Base-by-base conservation (phyloP, 2,329 filamentous ascomycete species). In the Pyrenophora seminiperda region DNA sequence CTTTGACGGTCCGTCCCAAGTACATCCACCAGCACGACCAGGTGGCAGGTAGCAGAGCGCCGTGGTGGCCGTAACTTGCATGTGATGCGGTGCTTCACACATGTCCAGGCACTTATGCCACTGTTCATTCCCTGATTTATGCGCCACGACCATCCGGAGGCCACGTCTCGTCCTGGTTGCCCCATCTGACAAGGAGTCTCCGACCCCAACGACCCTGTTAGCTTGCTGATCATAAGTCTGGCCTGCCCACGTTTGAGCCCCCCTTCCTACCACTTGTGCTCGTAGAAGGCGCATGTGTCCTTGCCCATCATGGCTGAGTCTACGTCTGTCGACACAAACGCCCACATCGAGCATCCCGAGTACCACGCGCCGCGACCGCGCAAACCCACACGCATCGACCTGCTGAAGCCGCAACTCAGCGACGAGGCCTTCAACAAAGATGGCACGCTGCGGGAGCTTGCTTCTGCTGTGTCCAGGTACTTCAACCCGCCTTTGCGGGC, bases 401-500 rank as follows among this genome's bases (percentile, higher is more conserved):
- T 73, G 37, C 58, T 73, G 39, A 72, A 70, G 37, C 69, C 70
- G 9, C 66, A 64, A 30, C 58, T 69, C 20, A 67, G 63, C 48
- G 68, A 74, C 11, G 70, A 72, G 15, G 40, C 59, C 10, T 56
- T 67, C 14, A 57, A 50, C 34, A 59, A 58, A 34, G 54, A 64
- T 36, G 66, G 62, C 37, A 53, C 54, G 20, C 53, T 55, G 53
- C 66, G 57, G 29, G 65, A 62, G 32, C 45, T 63, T 10, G 52
- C 44, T 5, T 74, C 73, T 10, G 68, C 62, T 2, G 47, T 69
- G 19, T 75, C 73, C 24, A 74, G 72, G 72, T 71, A 50, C n/a
- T 42, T 38, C 87, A 73, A 88, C 88, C 53, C 73, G 87, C 88
- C 54, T 27, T n/a, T 27, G 9, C 22, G 19, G 11, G 36, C n/a